Base-by-base conservation (phyloP, 2,329 filamentous ascomycete genomes). In the Celoporthe dispersa region DNA sequence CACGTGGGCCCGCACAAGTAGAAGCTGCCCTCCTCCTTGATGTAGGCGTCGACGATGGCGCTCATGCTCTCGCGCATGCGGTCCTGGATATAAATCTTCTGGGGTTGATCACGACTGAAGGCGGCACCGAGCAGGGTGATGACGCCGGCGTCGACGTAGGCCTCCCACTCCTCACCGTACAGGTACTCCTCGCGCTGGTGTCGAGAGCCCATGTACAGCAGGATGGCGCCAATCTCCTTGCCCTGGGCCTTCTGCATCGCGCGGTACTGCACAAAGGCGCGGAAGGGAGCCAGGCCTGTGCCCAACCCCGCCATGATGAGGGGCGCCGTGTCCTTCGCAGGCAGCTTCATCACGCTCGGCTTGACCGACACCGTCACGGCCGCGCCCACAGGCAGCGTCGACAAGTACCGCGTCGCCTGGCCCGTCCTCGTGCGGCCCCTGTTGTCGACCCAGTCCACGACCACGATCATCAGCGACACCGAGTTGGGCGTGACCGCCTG, bases 81-180 rank as follows among this genome's bases (percentile, higher is more conserved):
- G 80, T 99, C 96, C 85, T 99, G 96, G 78, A 99, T 99, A 83
- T 99, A 99, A 74, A 99, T 97, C 90, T 99, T 99, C 84, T 98
- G 87, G 22, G 93, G 92, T 87, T 99, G 96, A 79, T 99, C 96
- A 79, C 96, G 92, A 70, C 93, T 97, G 86, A 99, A 99, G 59
- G 96, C 96, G 66, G 93, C 90, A 66, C 96, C 96, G 65, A 99
- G 89, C 57, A 97, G 88, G 0, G 96, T 99, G 79, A 99, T 94
- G 76, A 99, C 93, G 66, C 96, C 96, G 0, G 96, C 94, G 71
- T 94, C 95, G 78, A 96, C 89, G 82, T 99, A 99, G 0, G 96
- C 96, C 81, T 99, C 96, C 96, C 96, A 99, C 81, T 99, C 96
- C 81, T 99, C 96, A 72, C 96, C 96, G 78, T 98, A 99, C 71